A percentile compares a stretch with the other conserved stretches of the same genome.
These are phyloP conservation scores for Ilex asprella DNA, from an alignment of 257 asterid genomes.

Conservation along the genomic window DNA sequence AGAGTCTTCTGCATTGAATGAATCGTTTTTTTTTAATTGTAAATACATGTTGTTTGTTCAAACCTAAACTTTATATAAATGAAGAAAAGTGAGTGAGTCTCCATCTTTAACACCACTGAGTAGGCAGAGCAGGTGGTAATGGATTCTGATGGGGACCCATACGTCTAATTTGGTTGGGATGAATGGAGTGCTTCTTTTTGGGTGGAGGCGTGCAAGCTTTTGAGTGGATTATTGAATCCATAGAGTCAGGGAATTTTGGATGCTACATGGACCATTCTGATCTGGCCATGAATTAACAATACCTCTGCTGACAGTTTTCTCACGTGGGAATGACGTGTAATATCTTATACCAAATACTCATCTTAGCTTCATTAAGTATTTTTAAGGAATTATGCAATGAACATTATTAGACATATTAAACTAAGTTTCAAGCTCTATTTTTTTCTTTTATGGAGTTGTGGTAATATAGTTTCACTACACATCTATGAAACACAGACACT, in stretches of 20 bases:
- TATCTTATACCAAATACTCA: too few species aligned
- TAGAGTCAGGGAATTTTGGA: constrained; percentile 20
- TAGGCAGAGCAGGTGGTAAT: constrained; percentile 6
- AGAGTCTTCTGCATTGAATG: too few species aligned
- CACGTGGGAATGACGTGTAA: constrained; percentile 22
- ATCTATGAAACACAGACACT: too few species aligned
- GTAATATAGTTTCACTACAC: too few species aligned
- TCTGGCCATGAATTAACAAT: neutral
- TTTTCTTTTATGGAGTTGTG: too few species aligned
- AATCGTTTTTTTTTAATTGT: neutral
- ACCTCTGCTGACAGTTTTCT: constrained; percentile 1
- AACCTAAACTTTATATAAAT: too few species aligned
- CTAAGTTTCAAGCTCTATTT: too few species aligned
- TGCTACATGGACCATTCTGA: constrained; percentile 25
- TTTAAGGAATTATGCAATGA: too few species aligned
- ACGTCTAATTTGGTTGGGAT: constrained; percentile 4
- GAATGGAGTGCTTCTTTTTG: constrained; percentile 18
- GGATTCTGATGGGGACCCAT: constrained; percentile 2
- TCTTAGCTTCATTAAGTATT: too few species aligned
- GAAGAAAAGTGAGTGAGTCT: constrained; percentile 2
- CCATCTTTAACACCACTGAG: constrained; percentile 6
- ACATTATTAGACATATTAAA: too few species aligned
- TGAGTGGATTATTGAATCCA: constrained; percentile 11
- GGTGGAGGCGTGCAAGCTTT: constrained; percentile 16
- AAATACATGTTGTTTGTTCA: neutral